These are phyloP conservation scores for Penicillium cosmopolitanum DNA, from an alignment of 495 filamentous ascomycete genomes.

Conservation along the genomic window DNA sequence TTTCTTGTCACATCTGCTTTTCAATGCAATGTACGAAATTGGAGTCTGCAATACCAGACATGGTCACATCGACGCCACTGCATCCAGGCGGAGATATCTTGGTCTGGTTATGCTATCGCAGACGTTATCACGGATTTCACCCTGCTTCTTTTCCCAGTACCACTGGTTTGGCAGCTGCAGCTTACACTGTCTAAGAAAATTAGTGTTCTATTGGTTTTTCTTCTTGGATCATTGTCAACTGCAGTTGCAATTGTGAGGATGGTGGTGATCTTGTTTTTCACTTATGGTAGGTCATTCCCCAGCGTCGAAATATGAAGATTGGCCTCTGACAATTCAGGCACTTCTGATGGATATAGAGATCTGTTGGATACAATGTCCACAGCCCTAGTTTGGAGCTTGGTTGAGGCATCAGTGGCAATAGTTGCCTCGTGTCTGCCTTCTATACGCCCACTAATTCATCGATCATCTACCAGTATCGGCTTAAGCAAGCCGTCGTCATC, in stretches of 20 bases:
- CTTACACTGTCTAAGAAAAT: conserved; percentile 15
- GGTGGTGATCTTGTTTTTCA: conserved; percentile 13
- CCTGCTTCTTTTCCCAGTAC: conserved; percentile 9
- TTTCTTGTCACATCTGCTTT: conserved; percentile 12
- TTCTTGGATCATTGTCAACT: conserved; percentile 14
- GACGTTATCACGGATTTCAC: conserved; percentile 13
- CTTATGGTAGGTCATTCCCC: conserved; percentile 7
- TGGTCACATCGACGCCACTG: conserved; percentile 12
- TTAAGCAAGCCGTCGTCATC: not conserved
- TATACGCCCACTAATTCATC: conserved; percentile 14
- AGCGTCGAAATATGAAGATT: not conserved
- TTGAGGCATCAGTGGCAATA: conserved; percentile 19
- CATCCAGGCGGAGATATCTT: conserved; percentile 13
- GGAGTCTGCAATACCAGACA: conserved; percentile 9
- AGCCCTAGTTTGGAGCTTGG: conserved; percentile 19
- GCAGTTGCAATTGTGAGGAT: conserved; percentile 12
- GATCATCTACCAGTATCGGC: conserved; percentile 23
- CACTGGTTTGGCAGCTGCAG: conserved; percentile 13
- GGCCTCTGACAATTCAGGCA: conserved; percentile 1
- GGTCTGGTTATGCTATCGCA: conserved; percentile 13
- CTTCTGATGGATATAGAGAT: conserved; percentile 15
- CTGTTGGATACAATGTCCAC: conserved; percentile 19
- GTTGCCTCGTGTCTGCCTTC: conserved; percentile 16
- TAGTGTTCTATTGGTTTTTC: conserved; percentile 14
- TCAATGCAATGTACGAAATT: conserved; percentile 14